phyloP scores from a whole-genome alignment of 1,284 basidiomycete genomes.

The Exsudoporus floridanus region DNA sequence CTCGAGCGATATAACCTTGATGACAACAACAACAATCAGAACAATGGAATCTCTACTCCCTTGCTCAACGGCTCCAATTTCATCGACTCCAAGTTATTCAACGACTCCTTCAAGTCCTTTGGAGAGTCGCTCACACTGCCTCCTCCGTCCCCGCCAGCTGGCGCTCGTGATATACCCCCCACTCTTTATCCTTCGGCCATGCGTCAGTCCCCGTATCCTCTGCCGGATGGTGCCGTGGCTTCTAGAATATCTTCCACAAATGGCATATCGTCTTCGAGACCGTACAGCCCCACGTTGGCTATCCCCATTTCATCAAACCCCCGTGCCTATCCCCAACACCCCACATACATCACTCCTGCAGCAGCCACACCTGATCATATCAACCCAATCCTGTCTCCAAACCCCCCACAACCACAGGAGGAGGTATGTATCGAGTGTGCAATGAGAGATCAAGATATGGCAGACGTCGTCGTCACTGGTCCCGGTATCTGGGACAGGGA shows the following conservation, averaged over 20 bases:
- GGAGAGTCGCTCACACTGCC: constrained; percentile 26
- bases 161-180: constrained; percentile 30
- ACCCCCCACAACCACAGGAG: constrained; percentile 52
- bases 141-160: constrained; percentile 25
- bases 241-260: constrained; percentile 34
- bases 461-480: constrained; percentile 86
- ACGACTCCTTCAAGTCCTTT: constrained; percentile 35
- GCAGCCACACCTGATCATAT: constrained; percentile 51
- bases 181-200: constrained; percentile 41
- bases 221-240: constrained; percentile 39
- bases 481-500: constrained; percentile 90
- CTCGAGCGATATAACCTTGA: constrained; percentile 52
- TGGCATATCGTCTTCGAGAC: constrained; percentile 52
- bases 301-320: constrained; percentile 63
- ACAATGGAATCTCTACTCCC: constrained; percentile 32
- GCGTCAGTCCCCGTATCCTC: constrained; percentile 47
- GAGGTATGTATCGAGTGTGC: constrained; percentile 97
- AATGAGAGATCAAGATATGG: constrained; percentile 99
- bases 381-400: constrained; percentile 57
- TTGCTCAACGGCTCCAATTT: constrained; percentile 35
- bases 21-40: constrained; percentile 34
- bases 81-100: constrained; percentile 30
- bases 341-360: constrained; percentile 67
- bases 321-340: constrained; percentile 69
- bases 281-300: constrained; percentile 44